A percentile compares a stretch with the other conserved stretches of the same genome.
Conservation (phyloP, 148 eudicot species). For the Selenicereus undatus region DNA sequence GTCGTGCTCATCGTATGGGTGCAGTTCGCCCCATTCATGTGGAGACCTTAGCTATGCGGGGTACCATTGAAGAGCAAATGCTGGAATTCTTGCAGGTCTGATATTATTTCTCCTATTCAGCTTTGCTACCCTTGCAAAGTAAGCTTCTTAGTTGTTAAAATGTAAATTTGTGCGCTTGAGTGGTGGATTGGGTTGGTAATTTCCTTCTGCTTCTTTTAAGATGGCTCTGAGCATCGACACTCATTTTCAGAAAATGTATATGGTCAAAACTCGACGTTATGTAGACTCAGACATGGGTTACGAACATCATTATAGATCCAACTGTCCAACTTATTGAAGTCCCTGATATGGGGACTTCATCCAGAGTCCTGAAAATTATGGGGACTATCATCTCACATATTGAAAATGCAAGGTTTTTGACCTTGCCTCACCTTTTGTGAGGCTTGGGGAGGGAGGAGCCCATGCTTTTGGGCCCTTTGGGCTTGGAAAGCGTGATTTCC, state of each 20-base stretch:
- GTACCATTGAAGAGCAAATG: conserved; percentile 98
- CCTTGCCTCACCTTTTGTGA: too few species aligned
- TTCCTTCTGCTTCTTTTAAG: not conserved
- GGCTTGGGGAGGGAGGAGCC: too few species aligned
- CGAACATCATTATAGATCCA: not conserved
- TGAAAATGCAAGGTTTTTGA: too few species aligned
- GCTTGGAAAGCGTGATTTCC: too few species aligned
- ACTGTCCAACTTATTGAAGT: not conserved
- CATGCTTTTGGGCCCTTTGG: too few species aligned
- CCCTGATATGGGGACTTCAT: not conserved
- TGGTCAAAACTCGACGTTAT: not conserved
- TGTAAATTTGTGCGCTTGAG: not conserved
- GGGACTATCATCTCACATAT: not conserved
- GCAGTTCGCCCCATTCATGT: conserved; percentile 89
- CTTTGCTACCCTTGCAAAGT: too few species aligned
- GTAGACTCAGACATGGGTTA: not conserved
- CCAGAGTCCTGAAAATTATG: not conserved
- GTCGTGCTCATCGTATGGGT: conserved; percentile 99
- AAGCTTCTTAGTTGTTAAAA: not conserved
- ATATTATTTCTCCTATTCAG: not conserved
- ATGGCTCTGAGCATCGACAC: not conserved
- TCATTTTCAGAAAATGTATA: not conserved
- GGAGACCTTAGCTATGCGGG: conserved; percentile 92
- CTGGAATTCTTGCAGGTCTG: conserved; percentile 81
- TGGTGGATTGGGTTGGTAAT: not conserved